These are phyloP conservation scores for Coemansia sp. DNA, from an alignment of 192 early-diverging fungal species.

Conservation along the genomic window DNA sequence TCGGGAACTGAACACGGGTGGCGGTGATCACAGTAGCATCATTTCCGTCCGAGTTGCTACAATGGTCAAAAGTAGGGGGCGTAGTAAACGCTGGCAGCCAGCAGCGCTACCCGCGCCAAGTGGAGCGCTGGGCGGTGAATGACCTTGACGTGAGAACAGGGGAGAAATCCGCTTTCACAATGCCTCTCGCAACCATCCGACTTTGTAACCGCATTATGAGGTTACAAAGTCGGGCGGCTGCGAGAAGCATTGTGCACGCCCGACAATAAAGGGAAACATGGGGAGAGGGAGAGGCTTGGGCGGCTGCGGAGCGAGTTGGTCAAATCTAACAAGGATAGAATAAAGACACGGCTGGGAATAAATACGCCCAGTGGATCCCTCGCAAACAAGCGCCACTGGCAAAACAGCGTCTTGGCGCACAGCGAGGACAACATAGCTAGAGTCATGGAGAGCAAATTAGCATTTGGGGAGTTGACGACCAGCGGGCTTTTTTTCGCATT, in stretches of 20 bases:
- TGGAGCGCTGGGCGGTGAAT: background rate
- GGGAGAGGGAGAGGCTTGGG: background rate
- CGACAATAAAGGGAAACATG: background rate
- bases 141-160: background rate
- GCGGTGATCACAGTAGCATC: slow-evolving; percentile 1
- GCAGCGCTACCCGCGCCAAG: background rate
- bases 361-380: no score
- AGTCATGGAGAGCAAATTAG: background rate
- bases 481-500: background rate
- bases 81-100: no score
- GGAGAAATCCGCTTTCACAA: no score
- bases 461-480: background rate
- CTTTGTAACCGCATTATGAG: no score
- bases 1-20: background rate
- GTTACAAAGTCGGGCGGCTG: no score
- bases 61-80: no score
- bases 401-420: background rate
- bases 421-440: background rate
- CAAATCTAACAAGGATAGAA: background rate
- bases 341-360: no score
- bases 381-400: slow-evolving; percentile 1
- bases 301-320: slow-evolving; percentile 5
- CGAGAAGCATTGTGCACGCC: background rate
- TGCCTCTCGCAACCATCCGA: no score
- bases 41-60: no score